These are phyloP conservation scores for Calonectria pauciramosa DNA, from an alignment of 2,329 filamentous ascomycete genomes.

Conservation along the genomic window DNA sequence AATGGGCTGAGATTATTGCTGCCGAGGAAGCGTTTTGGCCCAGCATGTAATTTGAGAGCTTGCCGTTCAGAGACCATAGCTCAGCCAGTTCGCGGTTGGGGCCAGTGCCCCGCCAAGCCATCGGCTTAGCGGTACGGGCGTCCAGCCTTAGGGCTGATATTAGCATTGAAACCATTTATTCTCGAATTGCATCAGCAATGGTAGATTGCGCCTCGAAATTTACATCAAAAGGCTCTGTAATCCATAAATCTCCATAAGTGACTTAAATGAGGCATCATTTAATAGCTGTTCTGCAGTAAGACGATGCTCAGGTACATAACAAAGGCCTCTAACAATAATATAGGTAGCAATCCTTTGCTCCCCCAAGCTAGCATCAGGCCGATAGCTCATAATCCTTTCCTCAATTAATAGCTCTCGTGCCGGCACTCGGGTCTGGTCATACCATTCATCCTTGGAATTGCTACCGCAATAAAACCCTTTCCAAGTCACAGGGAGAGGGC, in stretches of 20 bases:
- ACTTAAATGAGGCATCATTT: slow-evolving; percentile 17
- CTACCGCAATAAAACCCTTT: slow-evolving; percentile 15
- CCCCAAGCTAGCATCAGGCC: not conserved
- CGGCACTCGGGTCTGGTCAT: slow-evolving; percentile 14
- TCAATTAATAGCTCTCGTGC: slow-evolving; percentile 12
- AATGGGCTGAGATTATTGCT: slow-evolving; percentile 65
- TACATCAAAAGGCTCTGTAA: not conserved
- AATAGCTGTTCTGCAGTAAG: slow-evolving; percentile 21
- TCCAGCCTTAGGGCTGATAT: not conserved
- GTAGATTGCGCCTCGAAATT: not conserved
- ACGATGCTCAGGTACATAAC: slow-evolving; percentile 21
- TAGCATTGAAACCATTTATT: not conserved
- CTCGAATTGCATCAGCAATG: not conserved
- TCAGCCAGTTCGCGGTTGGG: not conserved
- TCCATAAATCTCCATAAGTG: slow-evolving; percentile 5
- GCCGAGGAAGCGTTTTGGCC: slow-evolving; percentile 74
- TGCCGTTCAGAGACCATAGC: not conserved
- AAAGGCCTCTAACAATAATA: slow-evolving; percentile 11
- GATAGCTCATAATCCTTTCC: not conserved
- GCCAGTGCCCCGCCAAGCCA: not conserved
- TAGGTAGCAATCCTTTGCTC: not conserved
- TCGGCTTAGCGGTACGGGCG: not conserved
- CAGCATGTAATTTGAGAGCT: slow-evolving; percentile 18
- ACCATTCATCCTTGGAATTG: slow-evolving; percentile 14
- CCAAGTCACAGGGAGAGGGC: slow-evolving; percentile 30